Evolutionary conservation across 2,329 filamentous ascomycete genomes (phyloP).

Genomic region (Aspergillus jensenii): DNA sequence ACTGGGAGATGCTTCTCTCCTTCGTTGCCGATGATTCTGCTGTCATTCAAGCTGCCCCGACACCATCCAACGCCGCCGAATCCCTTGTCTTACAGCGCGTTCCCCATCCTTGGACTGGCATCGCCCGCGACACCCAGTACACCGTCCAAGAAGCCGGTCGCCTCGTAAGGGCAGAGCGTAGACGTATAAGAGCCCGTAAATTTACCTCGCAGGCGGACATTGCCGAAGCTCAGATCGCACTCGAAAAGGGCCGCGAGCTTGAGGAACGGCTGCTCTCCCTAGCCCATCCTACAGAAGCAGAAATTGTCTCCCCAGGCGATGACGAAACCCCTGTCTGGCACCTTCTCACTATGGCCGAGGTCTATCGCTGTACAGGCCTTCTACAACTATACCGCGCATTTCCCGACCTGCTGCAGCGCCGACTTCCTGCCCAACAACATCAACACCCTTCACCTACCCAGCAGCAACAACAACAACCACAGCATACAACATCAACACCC

Average conservation of each 20-base stretch:
- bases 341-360: slow-evolving; percentile 54
- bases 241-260: slow-evolving; percentile 39
- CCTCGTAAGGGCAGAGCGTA: slow-evolving; percentile 37
- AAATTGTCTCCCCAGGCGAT: slow-evolving; percentile 54
- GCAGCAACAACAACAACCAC: background rate
- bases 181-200: slow-evolving; percentile 31
- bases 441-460: slow-evolving; percentile 7
- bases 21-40: slow-evolving; percentile 49
- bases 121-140: slow-evolving; percentile 38
- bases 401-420: slow-evolving; percentile 50
- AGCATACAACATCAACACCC: slow-evolving; percentile 23
- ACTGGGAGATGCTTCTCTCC: slow-evolving; percentile 60
- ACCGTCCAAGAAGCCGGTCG: slow-evolving; percentile 48
- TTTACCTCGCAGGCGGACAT: slow-evolving; percentile 42
- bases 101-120: slow-evolving; percentile 42
- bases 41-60: slow-evolving; percentile 22
- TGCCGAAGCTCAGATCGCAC: slow-evolving; percentile 32
- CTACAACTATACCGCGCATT: slow-evolving; percentile 57
- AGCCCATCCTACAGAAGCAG: slow-evolving; percentile 47
- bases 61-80: slow-evolving; percentile 22
- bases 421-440: slow-evolving; percentile 30
- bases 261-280: slow-evolving; percentile 51
- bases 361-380: slow-evolving; percentile 53
- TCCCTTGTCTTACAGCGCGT: slow-evolving; percentile 34
- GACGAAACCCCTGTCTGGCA: slow-evolving; percentile 54